These are phyloP conservation scores for Botrytis elliptica DNA, from an alignment of 2,329 filamentous ascomycete species.

Conservation along the genomic window DNA sequence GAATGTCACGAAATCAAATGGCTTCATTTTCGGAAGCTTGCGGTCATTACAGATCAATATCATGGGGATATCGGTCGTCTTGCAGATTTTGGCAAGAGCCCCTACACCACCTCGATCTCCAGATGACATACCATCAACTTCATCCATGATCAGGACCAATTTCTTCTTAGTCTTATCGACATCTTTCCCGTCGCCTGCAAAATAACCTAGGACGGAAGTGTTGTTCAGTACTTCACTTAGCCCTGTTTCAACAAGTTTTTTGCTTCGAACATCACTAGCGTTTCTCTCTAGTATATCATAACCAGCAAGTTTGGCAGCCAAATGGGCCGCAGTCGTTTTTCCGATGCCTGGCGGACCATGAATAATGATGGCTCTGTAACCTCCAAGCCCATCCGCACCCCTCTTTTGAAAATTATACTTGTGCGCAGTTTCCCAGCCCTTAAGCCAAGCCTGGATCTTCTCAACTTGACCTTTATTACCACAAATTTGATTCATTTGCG, in stretches of 20 bases:
- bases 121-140: constrained; percentile 98
- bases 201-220: constrained; percentile 87
- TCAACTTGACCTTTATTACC: constrained; percentile 91
- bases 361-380: constrained; percentile 86
- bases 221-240: constrained; percentile 92
- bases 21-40: constrained; percentile 93
- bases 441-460: constrained; percentile 84
- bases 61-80: constrained; percentile 89
- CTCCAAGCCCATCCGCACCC: constrained; percentile 81
- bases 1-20: constrained; percentile 82
- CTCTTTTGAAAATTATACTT: constrained; percentile 79
- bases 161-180: constrained; percentile 85
- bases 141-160: constrained; percentile 95
- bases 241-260: constrained; percentile 87
- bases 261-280: constrained; percentile 92
- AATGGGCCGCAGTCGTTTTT: constrained; percentile 94
- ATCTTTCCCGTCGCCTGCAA: constrained; percentile 77
- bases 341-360: constrained; percentile 95
- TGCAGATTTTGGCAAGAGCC: constrained; percentile 89
- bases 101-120: constrained; percentile 95
- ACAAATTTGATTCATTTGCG: constrained; percentile 81
- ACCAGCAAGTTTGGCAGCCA: constrained; percentile 88
- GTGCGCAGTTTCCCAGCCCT: constrained; percentile 74
- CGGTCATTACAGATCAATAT: constrained; percentile 98
- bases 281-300: constrained; percentile 95